Evolutionary conservation across 306 rosid genomes (phyloP).

Genomic region (Pyrus bretschneideri): DNA sequence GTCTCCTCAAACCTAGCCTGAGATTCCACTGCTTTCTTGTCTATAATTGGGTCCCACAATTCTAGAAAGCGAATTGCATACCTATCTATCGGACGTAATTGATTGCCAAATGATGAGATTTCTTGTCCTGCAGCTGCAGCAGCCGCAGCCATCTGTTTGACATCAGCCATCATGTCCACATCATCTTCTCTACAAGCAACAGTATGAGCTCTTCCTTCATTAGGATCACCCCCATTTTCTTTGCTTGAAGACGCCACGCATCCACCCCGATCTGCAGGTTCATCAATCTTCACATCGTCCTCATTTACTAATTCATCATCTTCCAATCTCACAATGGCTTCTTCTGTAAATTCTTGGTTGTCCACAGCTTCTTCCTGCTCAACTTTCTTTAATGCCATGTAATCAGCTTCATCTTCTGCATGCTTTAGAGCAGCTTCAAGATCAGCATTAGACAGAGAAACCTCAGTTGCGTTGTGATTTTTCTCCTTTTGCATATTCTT

Average conservation of each 20-base stretch:
- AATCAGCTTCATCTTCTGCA: constrained; percentile 98
- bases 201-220: constrained; percentile 55
- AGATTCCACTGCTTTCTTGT: constrained; percentile 76
- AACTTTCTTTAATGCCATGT: constrained; percentile 90
- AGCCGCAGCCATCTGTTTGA: constrained; percentile 90
- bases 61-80: constrained; percentile 96
- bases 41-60: constrained; percentile 90
- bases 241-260: constrained; percentile 38
- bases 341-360: constrained; percentile 96
- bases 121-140: constrained; percentile 94
- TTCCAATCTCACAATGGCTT: constrained; percentile 85
- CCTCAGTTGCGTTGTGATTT: constrained; percentile 46
- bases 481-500: constrained; percentile 69
- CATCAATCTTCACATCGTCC: constrained; percentile 70
- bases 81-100: constrained; percentile 85
- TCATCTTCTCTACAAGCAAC: constrained; percentile 62
- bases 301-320: constrained; percentile 88
- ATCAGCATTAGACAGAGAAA: constrained; percentile 73
- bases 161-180: constrained; percentile 90
- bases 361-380: constrained; percentile 98
- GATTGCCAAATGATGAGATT: constrained; percentile 71
- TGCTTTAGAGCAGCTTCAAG: constrained; percentile 83
- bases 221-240: constrained; percentile 49
- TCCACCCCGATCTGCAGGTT: constrained; percentile 55
- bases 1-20: constrained; percentile 87